Base-by-base conservation (phyloP, 2,329 filamentous ascomycete genomes). In the Aspergillus pseudonomiae region DNA sequence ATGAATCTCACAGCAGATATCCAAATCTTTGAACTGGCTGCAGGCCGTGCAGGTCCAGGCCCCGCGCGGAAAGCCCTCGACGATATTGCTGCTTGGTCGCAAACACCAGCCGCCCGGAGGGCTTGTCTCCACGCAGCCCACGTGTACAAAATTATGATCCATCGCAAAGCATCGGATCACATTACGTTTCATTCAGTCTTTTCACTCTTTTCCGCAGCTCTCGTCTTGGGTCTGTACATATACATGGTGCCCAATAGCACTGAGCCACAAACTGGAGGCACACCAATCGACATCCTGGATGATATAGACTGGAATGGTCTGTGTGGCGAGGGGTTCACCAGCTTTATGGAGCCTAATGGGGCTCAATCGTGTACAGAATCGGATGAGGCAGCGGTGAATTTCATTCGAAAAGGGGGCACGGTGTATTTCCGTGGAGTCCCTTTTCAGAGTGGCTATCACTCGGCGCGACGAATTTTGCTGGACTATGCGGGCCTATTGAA, bases 401-500 rank as follows among this genome's bases (percentile, higher is more conserved):
- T 85, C 65, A 84, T 86, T 64, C 77, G 80, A 21, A 78, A 80
- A 61, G 83, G 83, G 1, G 83, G 83, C 0, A 76, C 78, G 0
- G 77, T 85, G 26, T 81, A 80, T 62, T 77, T 85, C 54, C 79
- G 79, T 6, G 83, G 83, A 3, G 78, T 83, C 5, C 74, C 81
- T 3, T 76, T 84, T 32, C 79, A 81, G 41, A 81, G 80, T 0
- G 83, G 83, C 0, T 85, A 85, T 64, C 78, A 84, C 36, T 80
- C 82, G 50, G 83, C 84, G n/a, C 75, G 83, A 39, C 74, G 82
- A 21, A 82, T 84, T 14, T 66, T 86, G 32, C 73, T 85, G 19
- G 83, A 85, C 67, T 85, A 83, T 69, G 83, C 83, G 3, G 79
- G 81, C 48, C 73, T 85, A 16, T 78, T 86, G 71, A 83, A 85